Evolutionary conservation across 148 eudicot species (phyloP), one percentile per base, ranked within the genome.

Genomic region (Vaccinium myrtillus): DNA sequence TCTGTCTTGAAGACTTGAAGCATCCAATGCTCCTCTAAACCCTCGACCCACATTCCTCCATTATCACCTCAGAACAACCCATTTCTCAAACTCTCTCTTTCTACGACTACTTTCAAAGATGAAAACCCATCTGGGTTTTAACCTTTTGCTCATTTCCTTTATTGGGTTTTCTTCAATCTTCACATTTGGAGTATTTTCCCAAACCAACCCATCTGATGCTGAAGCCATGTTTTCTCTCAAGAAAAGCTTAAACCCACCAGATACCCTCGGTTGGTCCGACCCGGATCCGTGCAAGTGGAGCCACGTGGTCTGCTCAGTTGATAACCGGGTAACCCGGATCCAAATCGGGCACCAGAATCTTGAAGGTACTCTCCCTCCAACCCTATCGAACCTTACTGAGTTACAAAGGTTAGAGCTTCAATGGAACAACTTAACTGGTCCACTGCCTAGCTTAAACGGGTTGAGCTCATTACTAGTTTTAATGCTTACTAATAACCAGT

Each of bases 271-370:
- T 3, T 96, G 99, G 99, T 81, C 91, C 48, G 95, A 87, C 92
- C 91, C 95, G 30, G 94, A 96, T 83, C 99, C 98, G 25, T 96
- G 99, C 81, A 92, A 94, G 55, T 96, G 98, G 98, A 55, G 0
- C 65, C 94, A 86, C 69, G 92, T 96, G 39, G 87, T 1, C 74
- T 96, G 98, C 86, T 86, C 93, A 0, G 88, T 82, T 8, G 90
- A 76, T 14, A 94, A 91, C 21, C 86, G 92, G 87, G 97, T 96
- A 30, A 96, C 93, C 79, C 90, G 97, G 91, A 93, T 96, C 82
- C 98, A 96, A 90, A 91, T 96, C 82, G 98, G 98, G 75, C 96
- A 89, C 86, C 93, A 90, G 19, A 89, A 87, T 84, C 93, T 96
- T 36, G 83, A 92, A 91, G 99, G 99, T 92, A 93, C 89, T 32